A percentile compares a stretch with the other conserved stretches of the same genome.
Evolutionary conservation across 2,329 filamentous ascomycete genomes (phyloP).

Genomic region (Aspergillus oerlinghausenensis): DNA sequence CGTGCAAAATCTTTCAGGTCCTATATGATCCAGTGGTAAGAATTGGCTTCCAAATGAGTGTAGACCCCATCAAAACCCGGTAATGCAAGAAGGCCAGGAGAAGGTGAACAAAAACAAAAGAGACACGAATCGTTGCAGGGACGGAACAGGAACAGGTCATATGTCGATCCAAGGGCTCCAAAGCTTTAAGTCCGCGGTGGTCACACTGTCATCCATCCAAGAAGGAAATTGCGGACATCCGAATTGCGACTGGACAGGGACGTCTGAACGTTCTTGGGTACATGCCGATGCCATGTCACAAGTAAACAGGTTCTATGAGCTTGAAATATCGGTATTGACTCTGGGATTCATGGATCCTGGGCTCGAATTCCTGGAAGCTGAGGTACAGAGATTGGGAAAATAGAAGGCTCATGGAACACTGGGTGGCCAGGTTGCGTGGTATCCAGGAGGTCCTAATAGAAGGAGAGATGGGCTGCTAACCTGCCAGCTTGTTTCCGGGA

Average conservation of each 20-base stretch:
- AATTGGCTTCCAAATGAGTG: conserved; percentile 60
- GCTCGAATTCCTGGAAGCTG: not conserved
- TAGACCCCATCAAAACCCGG: conserved; percentile 10
- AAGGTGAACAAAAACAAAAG: not conserved
- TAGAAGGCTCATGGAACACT: conserved; percentile 5
- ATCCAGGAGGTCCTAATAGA: conserved; percentile 24
- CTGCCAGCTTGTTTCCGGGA: conserved; percentile 99
- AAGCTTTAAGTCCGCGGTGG: not conserved
- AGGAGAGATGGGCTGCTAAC: conserved; percentile 62
- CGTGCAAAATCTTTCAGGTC: conserved; percentile 99
- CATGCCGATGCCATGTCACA: not conserved
- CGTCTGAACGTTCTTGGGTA: not conserved
- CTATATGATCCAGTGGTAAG: conserved; percentile 77
- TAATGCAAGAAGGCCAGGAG: conserved; percentile 15
- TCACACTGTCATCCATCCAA: conserved; percentile 2
- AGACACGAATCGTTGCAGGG: not conserved
- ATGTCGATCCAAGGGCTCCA: not conserved
- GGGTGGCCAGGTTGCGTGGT: conserved; percentile 12
- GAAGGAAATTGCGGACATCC: not conserved
- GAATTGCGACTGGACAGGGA: not conserved
- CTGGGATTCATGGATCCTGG: not conserved
- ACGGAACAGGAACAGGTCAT: not conserved
- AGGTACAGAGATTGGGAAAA: conserved; percentile 15
- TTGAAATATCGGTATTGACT: not conserved
- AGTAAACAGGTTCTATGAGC: not conserved